Conservation (phyloP, 2,329 filamentous ascomycete genomes). For the Paecilomyces niveus region DNA sequence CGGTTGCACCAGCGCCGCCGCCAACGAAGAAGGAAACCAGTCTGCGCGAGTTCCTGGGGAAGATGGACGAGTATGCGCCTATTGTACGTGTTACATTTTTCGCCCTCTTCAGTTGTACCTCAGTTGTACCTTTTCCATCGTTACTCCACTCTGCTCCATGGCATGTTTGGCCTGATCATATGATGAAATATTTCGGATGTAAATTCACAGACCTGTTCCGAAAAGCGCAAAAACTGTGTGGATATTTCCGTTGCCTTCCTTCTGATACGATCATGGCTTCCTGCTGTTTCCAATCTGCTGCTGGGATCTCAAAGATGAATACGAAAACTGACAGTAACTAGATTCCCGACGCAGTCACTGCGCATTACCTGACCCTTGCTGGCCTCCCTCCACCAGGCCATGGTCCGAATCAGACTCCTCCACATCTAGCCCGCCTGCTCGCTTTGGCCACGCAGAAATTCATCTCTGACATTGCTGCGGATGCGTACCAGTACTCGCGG, state of each 20-base stretch:
- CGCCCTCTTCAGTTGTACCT: not conserved
- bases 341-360: slow-evolving; percentile 96
- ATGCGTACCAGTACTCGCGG: slow-evolving; percentile 95
- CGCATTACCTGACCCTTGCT: slow-evolving; percentile 95
- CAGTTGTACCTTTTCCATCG: not conserved
- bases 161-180: slow-evolving; percentile 5
- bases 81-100: slow-evolving; percentile 61
- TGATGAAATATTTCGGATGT: slow-evolving; percentile 14
- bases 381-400: slow-evolving; percentile 82
- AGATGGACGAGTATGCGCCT: slow-evolving; percentile 97
- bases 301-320: not conserved
- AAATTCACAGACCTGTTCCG: slow-evolving; percentile 14
- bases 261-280: slow-evolving; percentile 6
- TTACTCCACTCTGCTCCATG: slow-evolving; percentile 1
- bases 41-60: slow-evolving; percentile 82
- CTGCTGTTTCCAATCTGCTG: not conserved
- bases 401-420: slow-evolving; percentile 69
- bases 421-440: slow-evolving; percentile 82
- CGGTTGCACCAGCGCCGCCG: slow-evolving; percentile 43
- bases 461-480: slow-evolving; percentile 92
- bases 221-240: slow-evolving; percentile 9
- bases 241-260: slow-evolving; percentile 14
- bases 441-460: slow-evolving; percentile 99
- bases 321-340: slow-evolving; percentile 31
- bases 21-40: slow-evolving; percentile 86